Evolutionary conservation across 257 asterid species (phyloP).

Genomic region (Ilex aquifolium): DNA sequence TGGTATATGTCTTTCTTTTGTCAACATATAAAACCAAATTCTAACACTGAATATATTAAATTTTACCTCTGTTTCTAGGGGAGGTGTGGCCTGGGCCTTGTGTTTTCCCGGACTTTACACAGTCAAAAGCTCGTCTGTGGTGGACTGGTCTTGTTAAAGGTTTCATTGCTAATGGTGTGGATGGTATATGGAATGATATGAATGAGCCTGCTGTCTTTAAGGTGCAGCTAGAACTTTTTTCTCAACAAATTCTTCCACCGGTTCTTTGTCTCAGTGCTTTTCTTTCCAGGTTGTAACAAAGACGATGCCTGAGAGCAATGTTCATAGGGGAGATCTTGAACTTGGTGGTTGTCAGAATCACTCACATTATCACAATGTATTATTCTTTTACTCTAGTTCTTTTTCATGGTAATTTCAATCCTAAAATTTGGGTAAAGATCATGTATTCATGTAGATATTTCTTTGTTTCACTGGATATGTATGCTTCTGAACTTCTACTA

Average conservation of each 20-base stretch:
- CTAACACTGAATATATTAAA: slow-evolving; percentile 7
- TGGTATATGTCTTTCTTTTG: slow-evolving; percentile 31
- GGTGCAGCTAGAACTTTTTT: slow-evolving; percentile 40
- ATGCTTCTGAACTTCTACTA: not conserved
- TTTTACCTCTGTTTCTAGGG: slow-evolving; percentile 38
- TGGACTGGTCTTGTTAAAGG: slow-evolving; percentile 88
- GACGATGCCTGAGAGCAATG: slow-evolving; percentile 95
- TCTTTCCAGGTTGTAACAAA: slow-evolving; percentile 75
- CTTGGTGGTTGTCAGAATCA: slow-evolving; percentile 84
- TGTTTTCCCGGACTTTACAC: slow-evolving; percentile 92
- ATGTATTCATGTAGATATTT: not conserved
- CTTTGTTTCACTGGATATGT: not conserved
- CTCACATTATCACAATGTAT: slow-evolving; percentile 90
- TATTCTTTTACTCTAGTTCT: slow-evolving; percentile 5
- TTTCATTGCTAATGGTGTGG: slow-evolving; percentile 78
- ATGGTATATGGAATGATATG: slow-evolving; percentile 99
- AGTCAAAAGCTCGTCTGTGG: slow-evolving; percentile 75
- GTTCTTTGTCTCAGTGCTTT: slow-evolving; percentile 14
- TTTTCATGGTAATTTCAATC: slow-evolving; percentile 2
- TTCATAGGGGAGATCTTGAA: slow-evolving; percentile 82
- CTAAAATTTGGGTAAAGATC: not conserved
- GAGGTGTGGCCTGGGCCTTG: slow-evolving; percentile 99
- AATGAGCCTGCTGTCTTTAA: slow-evolving; percentile 95
- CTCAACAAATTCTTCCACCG: slow-evolving; percentile 4
- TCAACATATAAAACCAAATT: not conserved